Evolutionary conservation across 2,329 filamentous ascomycete species (phyloP).

Genomic region (Claviceps arundinis): DNA sequence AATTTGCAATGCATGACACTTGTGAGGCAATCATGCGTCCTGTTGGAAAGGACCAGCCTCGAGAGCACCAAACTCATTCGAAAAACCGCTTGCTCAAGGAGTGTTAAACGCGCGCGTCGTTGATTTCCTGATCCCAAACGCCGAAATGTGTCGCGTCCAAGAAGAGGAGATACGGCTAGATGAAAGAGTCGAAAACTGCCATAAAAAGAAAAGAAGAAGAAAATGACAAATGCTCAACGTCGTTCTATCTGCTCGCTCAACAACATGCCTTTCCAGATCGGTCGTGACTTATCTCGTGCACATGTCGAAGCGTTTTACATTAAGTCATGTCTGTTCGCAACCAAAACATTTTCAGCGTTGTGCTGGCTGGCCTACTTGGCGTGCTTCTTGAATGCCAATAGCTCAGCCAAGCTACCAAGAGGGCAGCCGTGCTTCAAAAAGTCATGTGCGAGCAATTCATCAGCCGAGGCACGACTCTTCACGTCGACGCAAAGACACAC

Average conservation of each 20-base stretch:
- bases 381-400: slow-evolving; percentile 77
- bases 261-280: not conserved
- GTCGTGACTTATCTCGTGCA: slow-evolving; percentile 3
- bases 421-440: slow-evolving; percentile 89
- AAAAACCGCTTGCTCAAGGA: slow-evolving; percentile 3
- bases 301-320: not conserved
- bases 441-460: slow-evolving; percentile 81
- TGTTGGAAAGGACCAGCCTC: not conserved
- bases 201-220: not conserved
- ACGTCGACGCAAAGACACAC: slow-evolving; percentile 96
- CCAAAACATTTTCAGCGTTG: not conserved
- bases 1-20: not conserved
- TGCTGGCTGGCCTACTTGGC: slow-evolving; percentile 34
- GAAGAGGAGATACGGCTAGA: not conserved
- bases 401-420: slow-evolving; percentile 66
- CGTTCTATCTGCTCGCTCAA: slow-evolving; percentile 8
- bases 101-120: not conserved
- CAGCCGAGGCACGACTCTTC: slow-evolving; percentile 80
- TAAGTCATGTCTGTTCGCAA: not conserved
- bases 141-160: slow-evolving; percentile 1
- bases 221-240: not conserved
- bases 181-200: not conserved
- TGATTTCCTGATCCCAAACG: slow-evolving; percentile 6
- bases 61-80: slow-evolving; percentile 1
- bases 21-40: not conserved